A percentile compares a stretch with the other conserved stretches of the same genome.
Conservation (phyloP, 2,329 filamentous ascomycete species). For the Phialophora tarda region DNA sequence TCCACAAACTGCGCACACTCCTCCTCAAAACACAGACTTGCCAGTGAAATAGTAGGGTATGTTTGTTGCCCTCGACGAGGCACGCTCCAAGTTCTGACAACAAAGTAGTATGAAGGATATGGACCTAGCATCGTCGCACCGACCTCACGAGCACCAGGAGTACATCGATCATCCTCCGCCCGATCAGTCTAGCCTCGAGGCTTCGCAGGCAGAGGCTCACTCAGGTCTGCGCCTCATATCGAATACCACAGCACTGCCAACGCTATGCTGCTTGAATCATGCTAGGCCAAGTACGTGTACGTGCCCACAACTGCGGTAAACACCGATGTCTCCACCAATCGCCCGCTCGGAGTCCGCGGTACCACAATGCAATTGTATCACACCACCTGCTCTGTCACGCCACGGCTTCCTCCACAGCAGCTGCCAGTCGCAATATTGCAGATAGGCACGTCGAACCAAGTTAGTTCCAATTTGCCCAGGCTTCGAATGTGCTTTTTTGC, state of each 20-base stretch:
- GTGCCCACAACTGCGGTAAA: not conserved
- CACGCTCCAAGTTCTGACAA: not conserved
- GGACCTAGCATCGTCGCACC: not conserved
- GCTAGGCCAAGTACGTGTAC: not conserved
- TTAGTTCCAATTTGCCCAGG: not conserved
- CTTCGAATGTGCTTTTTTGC: not conserved
- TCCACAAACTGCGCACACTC: not conserved
- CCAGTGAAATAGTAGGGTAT: not conserved
- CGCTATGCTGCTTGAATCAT: not conserved
- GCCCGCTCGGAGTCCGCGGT: not conserved
- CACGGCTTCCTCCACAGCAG: not conserved
- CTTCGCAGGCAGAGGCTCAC: not conserved
- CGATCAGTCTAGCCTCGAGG: not conserved
- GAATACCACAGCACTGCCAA: not conserved
- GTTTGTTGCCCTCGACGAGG: not conserved
- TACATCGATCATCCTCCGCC: not conserved
- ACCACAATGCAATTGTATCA: not conserved
- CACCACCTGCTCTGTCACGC: conserved; percentile 7
- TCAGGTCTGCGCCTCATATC: not conserved
- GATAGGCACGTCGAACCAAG: not conserved
- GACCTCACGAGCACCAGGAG: not conserved
- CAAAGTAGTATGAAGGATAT: not conserved
- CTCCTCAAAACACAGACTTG: not conserved
- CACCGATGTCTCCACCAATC: not conserved
- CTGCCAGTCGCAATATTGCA: not conserved